These are phyloP conservation scores for Aspergillus ostianus DNA, from an alignment of 495 filamentous ascomycete genomes.

Conservation along the genomic window DNA sequence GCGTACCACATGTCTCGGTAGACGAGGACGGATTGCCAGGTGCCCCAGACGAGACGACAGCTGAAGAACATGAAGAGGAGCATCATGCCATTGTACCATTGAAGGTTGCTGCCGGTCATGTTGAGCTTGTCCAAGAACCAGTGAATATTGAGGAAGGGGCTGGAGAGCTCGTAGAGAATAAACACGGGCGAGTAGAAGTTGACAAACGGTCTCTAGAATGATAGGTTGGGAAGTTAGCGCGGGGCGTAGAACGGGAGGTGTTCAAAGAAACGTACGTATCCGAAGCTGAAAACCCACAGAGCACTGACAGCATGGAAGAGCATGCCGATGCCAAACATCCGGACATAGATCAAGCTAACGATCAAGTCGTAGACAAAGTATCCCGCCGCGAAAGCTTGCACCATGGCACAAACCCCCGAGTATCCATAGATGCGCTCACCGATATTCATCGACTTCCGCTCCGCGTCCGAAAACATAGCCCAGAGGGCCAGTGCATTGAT, in stretches of 20 bases:
- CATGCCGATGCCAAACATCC: slow-evolving; percentile 85
- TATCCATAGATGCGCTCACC: slow-evolving; percentile 88
- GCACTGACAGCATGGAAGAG: slow-evolving; percentile 87
- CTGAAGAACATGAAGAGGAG: slow-evolving; percentile 69
- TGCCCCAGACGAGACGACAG: slow-evolving; percentile 90
- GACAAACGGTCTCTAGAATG: slow-evolving; percentile 65
- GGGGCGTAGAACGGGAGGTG: not conserved
- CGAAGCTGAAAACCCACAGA: slow-evolving; percentile 80
- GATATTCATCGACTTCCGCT: slow-evolving; percentile 69
- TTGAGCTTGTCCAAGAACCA: slow-evolving; percentile 99
- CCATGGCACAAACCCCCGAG: slow-evolving; percentile 74
- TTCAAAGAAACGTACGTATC: slow-evolving; percentile 69
- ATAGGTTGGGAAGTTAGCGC: not conserved
- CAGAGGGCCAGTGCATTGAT: slow-evolving; percentile 78
- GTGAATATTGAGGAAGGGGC: slow-evolving; percentile 93
- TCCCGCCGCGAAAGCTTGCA: slow-evolving; percentile 82
- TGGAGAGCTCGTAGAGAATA: slow-evolving; percentile 97
- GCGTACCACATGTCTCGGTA: slow-evolving; percentile 79
- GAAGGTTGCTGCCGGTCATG: slow-evolving; percentile 78
- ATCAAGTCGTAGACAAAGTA: slow-evolving; percentile 95
- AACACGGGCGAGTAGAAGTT: slow-evolving; percentile 91
- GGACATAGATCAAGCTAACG: slow-evolving; percentile 66
- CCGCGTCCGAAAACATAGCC: slow-evolving; percentile 76
- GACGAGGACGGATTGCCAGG: slow-evolving; percentile 72
- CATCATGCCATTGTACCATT: slow-evolving; percentile 84